These are phyloP conservation scores for Chlamydomonas applanata DNA, from an alignment of 139 green algal species.

Conservation along the genomic window DNA sequence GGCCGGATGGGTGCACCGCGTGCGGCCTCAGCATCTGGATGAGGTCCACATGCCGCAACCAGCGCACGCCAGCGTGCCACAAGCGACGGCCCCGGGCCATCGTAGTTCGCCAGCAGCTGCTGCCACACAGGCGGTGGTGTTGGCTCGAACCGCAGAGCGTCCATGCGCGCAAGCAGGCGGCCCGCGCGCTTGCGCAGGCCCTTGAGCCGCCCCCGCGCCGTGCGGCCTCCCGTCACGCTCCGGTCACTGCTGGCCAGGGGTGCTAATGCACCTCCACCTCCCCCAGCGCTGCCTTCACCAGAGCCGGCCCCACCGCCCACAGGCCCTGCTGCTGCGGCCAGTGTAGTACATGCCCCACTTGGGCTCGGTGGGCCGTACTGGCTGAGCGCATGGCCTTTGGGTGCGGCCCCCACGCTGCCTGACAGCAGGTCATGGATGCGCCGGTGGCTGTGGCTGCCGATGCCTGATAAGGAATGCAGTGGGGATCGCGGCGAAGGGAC, in stretches of 20 bases:
- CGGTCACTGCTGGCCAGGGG: neutral
- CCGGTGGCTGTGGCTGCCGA: no score
- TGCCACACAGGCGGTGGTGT: neutral
- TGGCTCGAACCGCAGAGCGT: slow-evolving; percentile 6
- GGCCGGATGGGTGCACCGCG: neutral
- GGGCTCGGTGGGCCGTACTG: no score
- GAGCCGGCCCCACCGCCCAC: neutral
- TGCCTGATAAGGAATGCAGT: no score
- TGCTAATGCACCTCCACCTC: neutral
- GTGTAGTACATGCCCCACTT: no score
- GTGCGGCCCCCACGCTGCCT: no score
- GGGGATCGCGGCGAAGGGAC: no score
- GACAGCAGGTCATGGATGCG: no score
- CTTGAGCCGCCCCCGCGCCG: slow-evolving; percentile 27
- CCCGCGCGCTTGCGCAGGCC: slow-evolving; percentile 38
- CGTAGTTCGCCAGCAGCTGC: neutral
- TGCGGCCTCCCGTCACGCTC: neutral
- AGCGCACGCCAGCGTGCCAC: neutral
- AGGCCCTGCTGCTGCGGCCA: no score
- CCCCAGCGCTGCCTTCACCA: neutral
- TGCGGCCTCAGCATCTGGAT: neutral
- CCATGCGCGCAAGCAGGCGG: slow-evolving; percentile 29
- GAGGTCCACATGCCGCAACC: neutral
- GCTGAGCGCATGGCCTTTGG: no score
- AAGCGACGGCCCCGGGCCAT: neutral